Percentiles rank a stretch among this genome's conserved stretches.
Conservation (phyloP, 345 rosid species). For the Moricandia moricandioides region DNA sequence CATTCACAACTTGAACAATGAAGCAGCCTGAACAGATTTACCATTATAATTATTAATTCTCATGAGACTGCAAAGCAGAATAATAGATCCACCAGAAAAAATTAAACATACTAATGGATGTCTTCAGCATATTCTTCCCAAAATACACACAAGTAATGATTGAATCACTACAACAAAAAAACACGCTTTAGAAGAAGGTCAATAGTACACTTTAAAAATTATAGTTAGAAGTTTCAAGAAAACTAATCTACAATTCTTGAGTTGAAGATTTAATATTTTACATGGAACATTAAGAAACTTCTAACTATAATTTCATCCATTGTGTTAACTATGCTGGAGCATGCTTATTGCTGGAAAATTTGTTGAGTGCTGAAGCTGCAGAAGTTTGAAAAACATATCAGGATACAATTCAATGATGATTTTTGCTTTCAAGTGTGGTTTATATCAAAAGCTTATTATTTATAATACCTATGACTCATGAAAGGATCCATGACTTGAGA, state of each 20-base stretch:
- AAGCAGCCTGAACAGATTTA: neutral
- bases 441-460: too few species aligned
- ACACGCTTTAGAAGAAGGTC: neutral
- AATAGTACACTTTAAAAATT: neutral
- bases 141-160: neutral
- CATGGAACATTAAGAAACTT: neutral
- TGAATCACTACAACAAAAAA: neutral
- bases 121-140: neutral
- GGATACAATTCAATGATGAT: too few species aligned
- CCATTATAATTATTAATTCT: neutral
- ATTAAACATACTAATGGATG: neutral
- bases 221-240: neutral
- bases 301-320: too few species aligned
- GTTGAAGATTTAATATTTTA: neutral
- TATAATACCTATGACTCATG: too few species aligned
- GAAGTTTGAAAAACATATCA: too few species aligned
- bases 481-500: too few species aligned
- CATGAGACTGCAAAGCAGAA: neutral
- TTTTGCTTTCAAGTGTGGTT: too few species aligned
- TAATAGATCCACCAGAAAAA: neutral
- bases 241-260: neutral
- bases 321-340: too few species aligned
- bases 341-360: too few species aligned
- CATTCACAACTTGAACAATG: too few species aligned
- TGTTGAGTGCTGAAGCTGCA: too few species aligned